Conservation (phyloP, 2,329 filamentous ascomycete genomes). For the Penicillium psychrosexuale region DNA sequence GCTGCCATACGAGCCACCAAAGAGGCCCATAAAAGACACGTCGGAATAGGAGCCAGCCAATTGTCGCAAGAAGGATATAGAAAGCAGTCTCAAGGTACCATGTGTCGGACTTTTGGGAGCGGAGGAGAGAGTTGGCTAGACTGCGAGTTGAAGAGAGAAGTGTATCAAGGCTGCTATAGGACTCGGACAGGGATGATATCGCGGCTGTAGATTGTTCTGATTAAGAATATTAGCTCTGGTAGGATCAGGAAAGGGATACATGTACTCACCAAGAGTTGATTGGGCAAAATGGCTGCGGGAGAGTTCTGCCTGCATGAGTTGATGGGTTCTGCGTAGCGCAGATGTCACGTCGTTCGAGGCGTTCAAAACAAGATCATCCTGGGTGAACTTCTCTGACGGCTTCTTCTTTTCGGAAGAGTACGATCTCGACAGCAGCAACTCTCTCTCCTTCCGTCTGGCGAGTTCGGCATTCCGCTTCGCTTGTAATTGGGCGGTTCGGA, state of each 20-base stretch:
- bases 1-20: conserved; percentile 85
- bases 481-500: conserved; percentile 75
- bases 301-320: conserved; percentile 80
- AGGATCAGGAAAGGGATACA: neutral
- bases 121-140: conserved; percentile 73
- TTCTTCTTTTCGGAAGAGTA: conserved; percentile 27
- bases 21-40: conserved; percentile 82
- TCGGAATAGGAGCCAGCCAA: conserved; percentile 81
- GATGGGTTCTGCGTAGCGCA: conserved; percentile 79
- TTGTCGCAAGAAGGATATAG: conserved; percentile 73
- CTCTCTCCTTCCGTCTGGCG: conserved; percentile 72
- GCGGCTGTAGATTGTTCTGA: conserved; percentile 73
- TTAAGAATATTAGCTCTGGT: conserved; percentile 3
- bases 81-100: conserved; percentile 95
- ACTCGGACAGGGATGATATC: conserved; percentile 74
- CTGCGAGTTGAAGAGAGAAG: conserved; percentile 71
- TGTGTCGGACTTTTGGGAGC: conserved; percentile 91
- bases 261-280: conserved; percentile 63
- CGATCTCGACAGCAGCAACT: conserved; percentile 64
- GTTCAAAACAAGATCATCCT: conserved; percentile 69
- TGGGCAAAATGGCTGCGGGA: conserved; percentile 84
- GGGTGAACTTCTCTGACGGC: conserved; percentile 54
- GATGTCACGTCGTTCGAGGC: conserved; percentile 81
- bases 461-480: conserved; percentile 72
- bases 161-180: conserved; percentile 74